Evolutionary conservation across 1,284 basidiomycete species (phyloP).

Genomic region (Heterobasidion occidentale): DNA sequence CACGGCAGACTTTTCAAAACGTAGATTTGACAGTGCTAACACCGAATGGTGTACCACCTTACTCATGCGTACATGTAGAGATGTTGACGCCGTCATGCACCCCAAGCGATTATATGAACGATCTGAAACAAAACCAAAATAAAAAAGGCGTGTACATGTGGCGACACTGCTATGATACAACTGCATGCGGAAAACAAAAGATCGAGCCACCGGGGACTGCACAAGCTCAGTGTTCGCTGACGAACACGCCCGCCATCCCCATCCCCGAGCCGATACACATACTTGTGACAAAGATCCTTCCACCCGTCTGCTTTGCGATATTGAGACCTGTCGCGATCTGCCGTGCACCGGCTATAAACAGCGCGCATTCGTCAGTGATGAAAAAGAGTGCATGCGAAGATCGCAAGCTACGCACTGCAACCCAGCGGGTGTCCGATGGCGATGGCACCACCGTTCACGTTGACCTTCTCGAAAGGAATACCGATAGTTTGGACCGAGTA

Average conservation of each 20-base stretch:
- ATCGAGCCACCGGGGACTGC: too few relatives aligned
- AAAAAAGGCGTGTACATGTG: too few relatives aligned
- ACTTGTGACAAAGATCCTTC: slow-evolving; percentile 79
- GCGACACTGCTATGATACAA: too few relatives aligned
- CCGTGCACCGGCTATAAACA: slow-evolving; percentile 67
- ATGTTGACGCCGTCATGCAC: too few relatives aligned
- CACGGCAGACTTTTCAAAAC: too few relatives aligned
- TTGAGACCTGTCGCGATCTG: slow-evolving; percentile 83
- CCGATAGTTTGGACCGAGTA: slow-evolving; percentile 74
- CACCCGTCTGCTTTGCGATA: slow-evolving; percentile 72
- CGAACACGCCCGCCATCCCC: slow-evolving; percentile 81
- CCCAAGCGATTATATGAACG: too few relatives aligned
- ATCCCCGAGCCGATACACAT: slow-evolving; percentile 97
- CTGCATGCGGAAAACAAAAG: too few relatives aligned
- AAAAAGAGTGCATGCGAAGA: background rate
- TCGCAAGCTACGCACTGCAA: slow-evolving; percentile 48
- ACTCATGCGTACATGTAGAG: too few relatives aligned
- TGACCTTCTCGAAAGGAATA: slow-evolving; percentile 77
- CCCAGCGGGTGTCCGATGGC: slow-evolving; percentile 84
- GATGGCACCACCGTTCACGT: slow-evolving; percentile 85
- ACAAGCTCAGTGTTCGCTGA: slow-evolving; percentile 62
- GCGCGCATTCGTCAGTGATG: background rate
- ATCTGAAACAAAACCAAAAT: too few relatives aligned
- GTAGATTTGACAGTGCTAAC: too few relatives aligned
- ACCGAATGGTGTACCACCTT: too few relatives aligned